Base-by-base conservation (phyloP, 129 eudicot genomes). In the Lactuca saligna region DNA sequence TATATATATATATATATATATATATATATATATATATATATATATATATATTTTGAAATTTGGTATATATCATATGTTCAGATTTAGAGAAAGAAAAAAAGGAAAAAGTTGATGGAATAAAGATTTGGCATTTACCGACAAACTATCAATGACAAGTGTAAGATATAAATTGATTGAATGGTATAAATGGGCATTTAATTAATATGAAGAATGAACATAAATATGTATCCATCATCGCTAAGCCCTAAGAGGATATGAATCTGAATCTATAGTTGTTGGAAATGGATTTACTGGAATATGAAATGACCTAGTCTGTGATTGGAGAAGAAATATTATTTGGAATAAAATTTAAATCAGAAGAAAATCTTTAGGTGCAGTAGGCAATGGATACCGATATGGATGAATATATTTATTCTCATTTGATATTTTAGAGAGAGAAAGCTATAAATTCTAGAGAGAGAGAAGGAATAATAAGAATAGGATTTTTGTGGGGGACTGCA, bases 401-500 rank as follows among this genome's bases (percentile, higher is more conserved):
- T 46, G 74, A 78, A 57, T 69, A 57, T 71, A 54, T 67, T 53
- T 62, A 54, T 37, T 37, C 63, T 12, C 7, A 75, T 61, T 59
- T 29, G 69, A 75, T 75, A 29, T 39, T 58, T 6, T 5, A 65
- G 38, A 64, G 71, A 65, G 58, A 71, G 65, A 64, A 59, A 51
- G 29, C 5, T 35, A 35, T 49, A 41, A 32, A 39, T 54, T 63
- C 63, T 49, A 69, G 70, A 72, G 62, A 72, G 55, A 66, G 58
- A 77, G 64, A 72, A 20, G 67, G 74, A 61, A 49, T 68, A 68
- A 66, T 50, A 75, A 16, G 55, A 63, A 32, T 29, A 61, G 63
- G 63, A 37, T 66, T 71, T 68, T 17, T 61, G 68, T 41, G 73
- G 78, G 56, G 66, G 66, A 65, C 87, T 78, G 78, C 75, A 83